Conservation (phyloP, 176 grass and related monocot genomes). For the Aechmea fasciata region DNA sequence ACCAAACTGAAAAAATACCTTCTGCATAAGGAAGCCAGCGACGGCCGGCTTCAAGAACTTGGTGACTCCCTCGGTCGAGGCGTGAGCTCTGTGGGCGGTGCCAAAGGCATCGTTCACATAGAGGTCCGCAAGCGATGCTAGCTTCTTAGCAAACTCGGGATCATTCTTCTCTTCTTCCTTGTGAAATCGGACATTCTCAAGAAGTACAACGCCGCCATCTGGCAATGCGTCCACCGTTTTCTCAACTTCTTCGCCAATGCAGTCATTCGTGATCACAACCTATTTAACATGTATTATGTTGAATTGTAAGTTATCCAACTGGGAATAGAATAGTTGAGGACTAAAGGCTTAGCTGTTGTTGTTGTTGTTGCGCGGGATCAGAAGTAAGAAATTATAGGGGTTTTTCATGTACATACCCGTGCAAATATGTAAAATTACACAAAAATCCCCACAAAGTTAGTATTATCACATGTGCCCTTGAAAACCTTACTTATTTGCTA, state of each 20-base stretch:
- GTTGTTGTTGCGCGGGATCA: too few relatives aligned
- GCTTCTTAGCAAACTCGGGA: slow-evolving; percentile 41
- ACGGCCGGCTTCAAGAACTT: slow-evolving; percentile 39
- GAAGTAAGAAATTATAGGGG: too few relatives aligned
- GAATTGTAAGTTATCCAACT: too few relatives aligned
- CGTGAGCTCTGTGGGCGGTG: slow-evolving; percentile 43
- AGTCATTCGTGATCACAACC: slow-evolving; percentile 37
- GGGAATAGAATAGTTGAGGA: too few relatives aligned
- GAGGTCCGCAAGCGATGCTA: slow-evolving; percentile 36
- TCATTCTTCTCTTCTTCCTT: slow-evolving; percentile 53
- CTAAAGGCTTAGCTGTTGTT: too few relatives aligned
- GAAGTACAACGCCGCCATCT: slow-evolving; percentile 36
- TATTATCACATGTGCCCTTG: too few relatives aligned
- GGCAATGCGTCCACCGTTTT: slow-evolving; percentile 31
- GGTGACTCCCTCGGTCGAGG: slow-evolving; percentile 40
- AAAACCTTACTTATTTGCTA: too few relatives aligned
- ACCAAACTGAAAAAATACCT: slow-evolving; percentile 21
- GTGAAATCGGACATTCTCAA: slow-evolving; percentile 44
- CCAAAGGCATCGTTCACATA: slow-evolving; percentile 50
- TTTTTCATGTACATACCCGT: too few relatives aligned
- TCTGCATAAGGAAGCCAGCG: slow-evolving; percentile 43
- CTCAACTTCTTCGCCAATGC: slow-evolving; percentile 40
- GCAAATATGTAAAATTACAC: not conserved
- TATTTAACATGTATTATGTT: slow-evolving; percentile 8
- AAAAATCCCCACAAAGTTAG: too few relatives aligned